Conservation (phyloP, 768 basidiomycete species). For the Neoboletus magnificus region DNA sequence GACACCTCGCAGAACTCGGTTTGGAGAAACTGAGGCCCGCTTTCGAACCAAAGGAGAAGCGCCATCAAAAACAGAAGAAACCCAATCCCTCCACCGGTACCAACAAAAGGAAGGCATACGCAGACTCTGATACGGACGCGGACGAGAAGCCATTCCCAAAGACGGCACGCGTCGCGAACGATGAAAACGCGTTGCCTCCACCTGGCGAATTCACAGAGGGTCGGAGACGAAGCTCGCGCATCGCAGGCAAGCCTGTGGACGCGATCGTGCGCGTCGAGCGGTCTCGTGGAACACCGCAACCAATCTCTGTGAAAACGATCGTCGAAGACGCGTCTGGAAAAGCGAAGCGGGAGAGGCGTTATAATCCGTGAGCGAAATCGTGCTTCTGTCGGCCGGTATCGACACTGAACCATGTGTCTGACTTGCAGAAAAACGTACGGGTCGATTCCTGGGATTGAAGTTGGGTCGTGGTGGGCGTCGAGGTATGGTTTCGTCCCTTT, state of each 20-base stretch:
- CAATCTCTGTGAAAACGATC: conserved; percentile 39
- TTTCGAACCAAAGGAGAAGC: conserved; percentile 45
- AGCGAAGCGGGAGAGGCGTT: conserved; percentile 29
- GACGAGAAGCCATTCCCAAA: conserved; percentile 31
- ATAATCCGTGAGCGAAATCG: conserved; percentile 29
- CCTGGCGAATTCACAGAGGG: conserved; percentile 12
- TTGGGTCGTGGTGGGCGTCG: conserved; percentile 83
- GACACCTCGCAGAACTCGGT: conserved; percentile 40
- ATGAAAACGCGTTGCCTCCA: conserved; percentile 17
- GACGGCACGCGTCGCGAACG: conserved; percentile 11
- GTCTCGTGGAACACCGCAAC: conserved; percentile 31
- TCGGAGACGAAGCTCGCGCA: conserved; percentile 65
- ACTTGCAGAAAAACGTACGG: conserved; percentile 70
- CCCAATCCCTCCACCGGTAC: background rate
- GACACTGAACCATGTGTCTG: conserved; percentile 13
- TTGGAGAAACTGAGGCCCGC: conserved; percentile 40
- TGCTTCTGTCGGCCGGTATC: conserved; percentile 8
- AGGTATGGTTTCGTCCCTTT: conserved; percentile 38
- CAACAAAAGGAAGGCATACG: conserved; percentile 43
- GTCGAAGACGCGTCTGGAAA: conserved; percentile 35
- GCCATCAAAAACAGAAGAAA: conserved; percentile 18
- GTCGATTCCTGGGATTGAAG: conserved; percentile 69
- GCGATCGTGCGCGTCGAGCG: conserved; percentile 41
- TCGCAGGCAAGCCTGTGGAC: conserved; percentile 55
- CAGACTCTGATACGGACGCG: conserved; percentile 22